Conservation (phyloP, 2,329 filamentous ascomycete species). For the Phyllosticta capitalensis region DNA sequence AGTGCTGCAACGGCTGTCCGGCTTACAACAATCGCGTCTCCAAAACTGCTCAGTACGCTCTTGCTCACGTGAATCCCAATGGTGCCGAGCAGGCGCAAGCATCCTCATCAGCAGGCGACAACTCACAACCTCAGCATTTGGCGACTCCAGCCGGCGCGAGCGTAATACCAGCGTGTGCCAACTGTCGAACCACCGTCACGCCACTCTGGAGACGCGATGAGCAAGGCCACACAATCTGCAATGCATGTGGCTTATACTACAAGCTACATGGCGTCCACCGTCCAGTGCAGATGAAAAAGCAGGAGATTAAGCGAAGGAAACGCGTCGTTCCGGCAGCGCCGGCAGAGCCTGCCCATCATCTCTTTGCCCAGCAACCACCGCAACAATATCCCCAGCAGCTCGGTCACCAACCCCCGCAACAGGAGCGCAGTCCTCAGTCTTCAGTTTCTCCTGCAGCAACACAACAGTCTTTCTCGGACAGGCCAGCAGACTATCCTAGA, state of each 20-base stretch:
- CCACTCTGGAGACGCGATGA: constrained; percentile 93
- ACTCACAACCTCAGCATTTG: constrained; percentile 15
- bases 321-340: constrained; percentile 59
- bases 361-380: constrained; percentile 8
- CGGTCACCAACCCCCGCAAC: background rate
- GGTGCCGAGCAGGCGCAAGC: constrained; percentile 25
- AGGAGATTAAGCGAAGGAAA: constrained; percentile 91
- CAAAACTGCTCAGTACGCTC: constrained; percentile 67
- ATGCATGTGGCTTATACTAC: constrained; percentile 83
- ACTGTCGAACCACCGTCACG: constrained; percentile 93
- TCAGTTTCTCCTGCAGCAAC: constrained; percentile 3
- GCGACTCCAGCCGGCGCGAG: constrained; percentile 35
- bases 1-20: constrained; percentile 90
- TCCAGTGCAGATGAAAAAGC: constrained; percentile 97
- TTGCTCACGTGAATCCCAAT: constrained; percentile 29
- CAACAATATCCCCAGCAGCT: constrained; percentile 3
- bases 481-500: constrained; percentile 1
- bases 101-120: constrained; percentile 4
- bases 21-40: constrained; percentile 95
- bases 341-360: constrained; percentile 2
- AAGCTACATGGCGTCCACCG: constrained; percentile 91
- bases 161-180: constrained; percentile 86
- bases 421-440: constrained; percentile 3
- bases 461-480: constrained; percentile 6
- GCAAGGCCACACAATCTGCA: constrained; percentile 92